Evolutionary conservation across 1,284 basidiomycete species (phyloP), one percentile per base, ranked within the genome.

Genomic region (Leccinum pachyderme): DNA sequence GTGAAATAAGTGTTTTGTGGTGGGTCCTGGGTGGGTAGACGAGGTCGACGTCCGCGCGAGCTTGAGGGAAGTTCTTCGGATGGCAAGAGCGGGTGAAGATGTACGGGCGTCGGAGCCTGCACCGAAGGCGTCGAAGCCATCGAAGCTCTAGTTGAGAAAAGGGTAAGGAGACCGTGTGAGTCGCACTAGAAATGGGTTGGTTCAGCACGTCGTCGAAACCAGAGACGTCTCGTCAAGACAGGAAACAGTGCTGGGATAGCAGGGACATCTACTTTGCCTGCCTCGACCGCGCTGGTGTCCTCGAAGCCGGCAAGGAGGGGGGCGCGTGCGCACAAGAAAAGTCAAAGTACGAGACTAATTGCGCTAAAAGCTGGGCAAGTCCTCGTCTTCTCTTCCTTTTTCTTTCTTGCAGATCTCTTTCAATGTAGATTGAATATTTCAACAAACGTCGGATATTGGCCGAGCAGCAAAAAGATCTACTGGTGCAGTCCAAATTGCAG

Each of bases 331-430:
- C 74, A 9, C 62, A 71, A 31, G 74, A 84, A 66, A 80, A 79
- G 59, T 73, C 72, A 31, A 58, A 54, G 2, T 93, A 90, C 67
- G 80, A 86, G 55, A 72, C 75, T 58, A 83, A 79, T 62, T 93
- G 91, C 66, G 89, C 88, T 0, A 86, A 83, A 70, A 92, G 90
- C 72, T 93, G 91, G 90, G 91, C 91, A 67, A 56, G 87, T 77
- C 35, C 35, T 0, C 28, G 1, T 5, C 15, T 35, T 11, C 22
- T 31, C 50, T 29, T 27, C 2, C 6, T 6, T 25, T 1, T 35
- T 52, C 28, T 37, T 44, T 44, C 13, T 25, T 37, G 27, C 52
- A 27, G 47, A 37, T n/a, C 43, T 25, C 48, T 33, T 52, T 45
- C 41, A 29, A 35, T 50, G 46, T 59, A 93, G 91, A 84, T 93